Evolutionary conservation across 345 rosid genomes (phyloP).

Genomic region (Gynandropsis gynandra): DNA sequence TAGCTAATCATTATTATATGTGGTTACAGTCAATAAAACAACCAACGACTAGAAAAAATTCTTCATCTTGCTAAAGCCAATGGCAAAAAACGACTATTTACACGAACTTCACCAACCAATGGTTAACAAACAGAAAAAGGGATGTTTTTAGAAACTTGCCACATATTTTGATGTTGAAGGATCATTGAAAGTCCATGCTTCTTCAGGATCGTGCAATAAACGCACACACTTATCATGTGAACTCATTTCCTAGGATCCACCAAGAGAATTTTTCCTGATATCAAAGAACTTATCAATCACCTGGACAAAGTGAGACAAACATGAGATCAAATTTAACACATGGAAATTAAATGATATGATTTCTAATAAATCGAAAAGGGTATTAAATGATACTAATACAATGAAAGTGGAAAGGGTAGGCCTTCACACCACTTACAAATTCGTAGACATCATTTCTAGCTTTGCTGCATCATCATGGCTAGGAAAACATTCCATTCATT

Average conservation of each 20-base stretch:
- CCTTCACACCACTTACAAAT: too few species aligned
- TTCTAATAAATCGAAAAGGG: background rate
- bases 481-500: too few species aligned
- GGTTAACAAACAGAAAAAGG: conserved; percentile 2
- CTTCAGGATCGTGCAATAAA: conserved; percentile 61
- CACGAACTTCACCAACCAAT: conserved; percentile 6
- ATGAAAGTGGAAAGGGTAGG: too few species aligned
- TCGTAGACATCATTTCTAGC: too few species aligned
- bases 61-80: background rate
- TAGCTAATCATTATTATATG: too few species aligned
- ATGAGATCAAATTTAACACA: conserved; percentile 6
- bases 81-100: background rate
- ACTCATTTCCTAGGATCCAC: conserved; percentile 38
- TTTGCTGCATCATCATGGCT: too few species aligned
- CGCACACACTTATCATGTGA: conserved; percentile 63
- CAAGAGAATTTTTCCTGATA: conserved; percentile 50
- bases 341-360: background rate
- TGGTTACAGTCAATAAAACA: background rate
- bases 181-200: conserved; percentile 78
- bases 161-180: conserved; percentile 68
- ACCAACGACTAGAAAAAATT: background rate
- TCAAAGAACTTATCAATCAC: conserved; percentile 63
- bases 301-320: conserved; percentile 28
- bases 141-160: conserved; percentile 45
- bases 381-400: too few species aligned